phyloP scores from a whole-genome alignment of 768 basidiomycete genomes.

The Lactarius hengduanensis region DNA sequence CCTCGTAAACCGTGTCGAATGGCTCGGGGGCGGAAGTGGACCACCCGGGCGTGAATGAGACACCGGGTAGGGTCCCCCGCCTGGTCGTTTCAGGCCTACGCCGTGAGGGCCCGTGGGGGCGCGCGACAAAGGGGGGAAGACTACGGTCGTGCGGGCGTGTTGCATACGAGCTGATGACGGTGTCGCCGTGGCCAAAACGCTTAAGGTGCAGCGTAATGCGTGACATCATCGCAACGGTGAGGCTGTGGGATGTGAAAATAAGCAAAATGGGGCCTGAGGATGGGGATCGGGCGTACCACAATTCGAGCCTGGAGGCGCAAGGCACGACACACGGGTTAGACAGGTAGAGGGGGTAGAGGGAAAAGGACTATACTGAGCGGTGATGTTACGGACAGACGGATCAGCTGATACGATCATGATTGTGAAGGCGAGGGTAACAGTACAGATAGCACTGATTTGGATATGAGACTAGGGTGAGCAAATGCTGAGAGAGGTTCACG shows the following conservation, averaged over 20 bases:
- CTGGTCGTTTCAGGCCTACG: background rate
- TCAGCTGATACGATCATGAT: conserved; percentile 39
- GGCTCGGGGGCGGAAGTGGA: background rate
- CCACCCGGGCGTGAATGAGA: background rate
- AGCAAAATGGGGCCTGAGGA: background rate
- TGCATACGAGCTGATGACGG: background rate
- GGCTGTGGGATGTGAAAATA: background rate
- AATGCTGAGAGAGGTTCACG: background rate
- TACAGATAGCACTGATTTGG: conserved; percentile 38
- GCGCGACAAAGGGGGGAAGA: background rate
- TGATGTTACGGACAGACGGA: conserved; percentile 37
- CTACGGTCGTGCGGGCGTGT: background rate
- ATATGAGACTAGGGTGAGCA: background rate
- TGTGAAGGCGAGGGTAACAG: conserved; percentile 40
- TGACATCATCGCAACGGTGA: conserved; percentile 63
- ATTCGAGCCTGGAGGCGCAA: conserved; percentile 4
- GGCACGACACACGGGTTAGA: background rate
- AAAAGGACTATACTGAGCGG: conserved; percentile 34
- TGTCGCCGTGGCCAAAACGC: conserved; percentile 35
- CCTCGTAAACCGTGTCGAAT: too few species aligned
- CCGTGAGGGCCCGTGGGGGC: background rate
- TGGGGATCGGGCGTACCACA: conserved; percentile 10
- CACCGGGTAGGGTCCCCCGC: background rate
- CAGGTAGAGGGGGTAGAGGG: background rate
- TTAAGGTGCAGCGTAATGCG: conserved; percentile 59